Conservation (phyloP, 306 rosid genomes). For the Ceratonia siliqua region DNA sequence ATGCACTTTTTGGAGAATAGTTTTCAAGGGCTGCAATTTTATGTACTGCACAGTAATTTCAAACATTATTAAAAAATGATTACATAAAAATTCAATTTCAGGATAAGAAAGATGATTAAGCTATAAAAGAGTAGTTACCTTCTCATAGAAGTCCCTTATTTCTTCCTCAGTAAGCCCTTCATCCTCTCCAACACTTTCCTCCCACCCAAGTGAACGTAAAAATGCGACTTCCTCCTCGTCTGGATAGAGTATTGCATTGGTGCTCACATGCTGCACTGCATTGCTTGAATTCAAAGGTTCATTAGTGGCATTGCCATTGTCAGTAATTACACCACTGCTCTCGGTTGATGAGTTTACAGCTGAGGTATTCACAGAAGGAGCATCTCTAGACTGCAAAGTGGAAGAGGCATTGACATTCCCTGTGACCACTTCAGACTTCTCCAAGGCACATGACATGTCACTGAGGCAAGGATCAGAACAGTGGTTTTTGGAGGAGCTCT, state of each 20-base stretch:
- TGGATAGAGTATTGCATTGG: neutral
- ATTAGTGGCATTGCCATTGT: neutral
- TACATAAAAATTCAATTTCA: neutral
- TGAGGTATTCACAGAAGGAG: neutral
- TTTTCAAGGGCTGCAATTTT: slow-evolving; percentile 30
- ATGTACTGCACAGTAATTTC: slow-evolving; percentile 28
- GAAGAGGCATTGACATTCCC: neutral
- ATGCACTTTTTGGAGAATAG: slow-evolving; percentile 6
- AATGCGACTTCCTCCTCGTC: slow-evolving; percentile 45
- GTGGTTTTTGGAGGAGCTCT: slow-evolving; percentile 29
- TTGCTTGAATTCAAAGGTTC: slow-evolving; percentile 32
- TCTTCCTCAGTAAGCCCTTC: slow-evolving; percentile 47
- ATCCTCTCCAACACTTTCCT: slow-evolving; percentile 35
- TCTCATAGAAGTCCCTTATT: slow-evolving; percentile 36
- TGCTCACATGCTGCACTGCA: slow-evolving; percentile 12
- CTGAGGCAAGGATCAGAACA: slow-evolving; percentile 13
- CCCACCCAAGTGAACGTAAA: slow-evolving; percentile 50
- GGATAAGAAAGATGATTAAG: too few species aligned
- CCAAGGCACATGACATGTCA: neutral
- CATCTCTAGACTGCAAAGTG: neutral
- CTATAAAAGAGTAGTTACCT: slow-evolving; percentile 28
- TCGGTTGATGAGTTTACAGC: slow-evolving; percentile 1
- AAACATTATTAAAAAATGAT: neutral
- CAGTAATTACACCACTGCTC: neutral
- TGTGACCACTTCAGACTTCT: slow-evolving; percentile 24